Percentiles rank a stretch among this genome's conserved stretches.
Conservation (phyloP, 2,329 filamentous ascomycete genomes). For the Fusarium citri region DNA sequence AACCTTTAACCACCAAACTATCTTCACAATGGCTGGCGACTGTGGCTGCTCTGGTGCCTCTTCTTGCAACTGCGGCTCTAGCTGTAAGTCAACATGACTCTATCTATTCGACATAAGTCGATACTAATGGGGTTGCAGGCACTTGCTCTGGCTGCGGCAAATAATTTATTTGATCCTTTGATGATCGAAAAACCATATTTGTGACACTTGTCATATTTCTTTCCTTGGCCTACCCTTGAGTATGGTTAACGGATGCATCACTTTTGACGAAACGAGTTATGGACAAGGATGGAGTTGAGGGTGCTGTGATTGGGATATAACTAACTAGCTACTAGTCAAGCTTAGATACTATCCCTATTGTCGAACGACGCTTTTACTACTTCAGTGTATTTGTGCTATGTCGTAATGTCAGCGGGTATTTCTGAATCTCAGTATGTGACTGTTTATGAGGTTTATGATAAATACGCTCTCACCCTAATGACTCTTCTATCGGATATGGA, state of each 20-base stretch:
- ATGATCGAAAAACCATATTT: conserved; percentile 25
- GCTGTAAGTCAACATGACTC: conserved; percentile 46
- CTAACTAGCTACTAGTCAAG: conserved; percentile 37
- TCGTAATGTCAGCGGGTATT: too few species aligned
- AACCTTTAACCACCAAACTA: conserved; percentile 25
- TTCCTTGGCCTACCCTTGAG: background rate
- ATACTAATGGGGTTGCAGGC: conserved; percentile 43
- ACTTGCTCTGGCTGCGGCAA: conserved; percentile 50
- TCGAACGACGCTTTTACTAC: background rate
- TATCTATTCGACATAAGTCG: background rate
- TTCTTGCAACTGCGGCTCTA: conserved; percentile 53
- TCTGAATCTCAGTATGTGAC: background rate
- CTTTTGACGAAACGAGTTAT: conserved; percentile 16
- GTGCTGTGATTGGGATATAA: conserved; percentile 30
- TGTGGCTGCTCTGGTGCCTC: conserved; percentile 53
- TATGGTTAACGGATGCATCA: conserved; percentile 5
- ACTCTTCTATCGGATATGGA: background rate
- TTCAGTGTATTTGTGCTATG: fast-evolving
- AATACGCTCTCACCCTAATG: too few species aligned
- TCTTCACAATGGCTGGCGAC: conserved; percentile 52
- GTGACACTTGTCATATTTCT: conserved; percentile 36
- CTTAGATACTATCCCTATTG: background rate
- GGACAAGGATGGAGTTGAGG: conserved; percentile 16
- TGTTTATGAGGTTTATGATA: background rate
- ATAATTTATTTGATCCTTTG: conserved; percentile 33